Percentiles rank a stretch among this genome's conserved stretches.
Evolutionary conservation across 2,329 filamentous ascomycete species (phyloP).

Genomic region (Exserohilum rostratum): DNA sequence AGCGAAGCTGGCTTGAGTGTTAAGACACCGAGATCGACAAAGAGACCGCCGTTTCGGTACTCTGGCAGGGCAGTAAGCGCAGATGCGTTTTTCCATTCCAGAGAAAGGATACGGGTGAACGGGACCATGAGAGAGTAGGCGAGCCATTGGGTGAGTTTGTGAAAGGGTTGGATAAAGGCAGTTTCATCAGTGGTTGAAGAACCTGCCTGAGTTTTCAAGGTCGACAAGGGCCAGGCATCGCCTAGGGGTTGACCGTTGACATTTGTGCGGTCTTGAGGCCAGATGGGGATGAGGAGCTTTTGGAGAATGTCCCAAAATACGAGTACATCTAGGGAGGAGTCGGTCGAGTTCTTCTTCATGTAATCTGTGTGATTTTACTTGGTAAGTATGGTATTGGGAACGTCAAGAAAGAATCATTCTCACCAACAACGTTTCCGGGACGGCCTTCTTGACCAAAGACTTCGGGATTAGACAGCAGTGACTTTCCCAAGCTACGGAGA

Average conservation of each 20-base stretch:
- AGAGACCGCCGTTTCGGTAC: slow-evolving; percentile 88
- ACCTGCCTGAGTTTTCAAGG: slow-evolving; percentile 70
- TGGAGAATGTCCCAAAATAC: slow-evolving; percentile 89
- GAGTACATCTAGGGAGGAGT: slow-evolving; percentile 67
- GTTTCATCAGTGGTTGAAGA: slow-evolving; percentile 42
- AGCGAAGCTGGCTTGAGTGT: slow-evolving; percentile 71
- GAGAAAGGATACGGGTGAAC: slow-evolving; percentile 72
- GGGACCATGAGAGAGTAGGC: slow-evolving; percentile 92
- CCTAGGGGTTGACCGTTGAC: slow-evolving; percentile 84
- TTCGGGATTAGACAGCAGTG: slow-evolving; percentile 71
- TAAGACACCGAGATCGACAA: slow-evolving; percentile 82
- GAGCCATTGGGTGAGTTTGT: slow-evolving; percentile 90
- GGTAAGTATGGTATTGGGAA: not conserved
- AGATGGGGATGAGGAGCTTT: slow-evolving; percentile 81
- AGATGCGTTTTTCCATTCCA: slow-evolving; percentile 80
- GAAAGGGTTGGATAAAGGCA: slow-evolving; percentile 81
- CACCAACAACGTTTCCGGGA: slow-evolving; percentile 91
- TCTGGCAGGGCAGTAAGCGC: slow-evolving; percentile 87
- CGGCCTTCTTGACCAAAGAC: slow-evolving; percentile 82
- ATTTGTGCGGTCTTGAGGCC: slow-evolving; percentile 82
- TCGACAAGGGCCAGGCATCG: slow-evolving; percentile 87
- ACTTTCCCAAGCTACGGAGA: slow-evolving; percentile 73
- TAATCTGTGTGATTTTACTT: slow-evolving; percentile 16
- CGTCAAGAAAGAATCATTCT: slow-evolving; percentile 32
- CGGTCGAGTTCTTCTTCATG: slow-evolving; percentile 24